phyloP scores from a whole-genome alignment of 176 grass and related monocot genomes.

The Oryza brachyantha region DNA sequence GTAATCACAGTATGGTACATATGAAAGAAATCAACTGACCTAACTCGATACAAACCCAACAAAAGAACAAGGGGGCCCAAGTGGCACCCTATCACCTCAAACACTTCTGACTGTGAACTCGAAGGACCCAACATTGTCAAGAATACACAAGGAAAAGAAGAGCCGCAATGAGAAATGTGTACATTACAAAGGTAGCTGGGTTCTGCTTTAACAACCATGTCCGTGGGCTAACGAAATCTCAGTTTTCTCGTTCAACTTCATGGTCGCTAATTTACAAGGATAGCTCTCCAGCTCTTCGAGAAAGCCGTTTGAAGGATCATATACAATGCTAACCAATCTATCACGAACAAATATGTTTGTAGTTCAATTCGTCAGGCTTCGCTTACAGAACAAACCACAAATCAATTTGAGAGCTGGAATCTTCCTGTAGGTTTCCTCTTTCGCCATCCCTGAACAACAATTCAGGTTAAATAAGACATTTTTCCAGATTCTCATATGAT shows the following conservation, averaged over 20 bases:
- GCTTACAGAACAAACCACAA: slow-evolving; percentile 24
- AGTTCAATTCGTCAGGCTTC: slow-evolving; percentile 29
- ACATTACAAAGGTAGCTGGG: slow-evolving; percentile 12
- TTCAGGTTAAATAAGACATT: neutral
- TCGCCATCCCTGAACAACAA: slow-evolving; percentile 72
- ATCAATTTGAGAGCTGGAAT: slow-evolving; percentile 80
- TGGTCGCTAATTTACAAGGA: slow-evolving; percentile 39
- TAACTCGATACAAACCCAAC: neutral
- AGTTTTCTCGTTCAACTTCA: slow-evolving; percentile 20
- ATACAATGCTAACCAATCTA: slow-evolving; percentile 45
- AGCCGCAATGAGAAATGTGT: slow-evolving; percentile 23
- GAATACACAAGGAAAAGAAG: slow-evolving; percentile 36
- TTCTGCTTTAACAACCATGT: slow-evolving; percentile 34
- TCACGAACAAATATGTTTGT: slow-evolving; percentile 28
- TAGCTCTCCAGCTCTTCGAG: slow-evolving; percentile 6
- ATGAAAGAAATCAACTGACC: slow-evolving; percentile 20
- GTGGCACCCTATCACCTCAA: slow-evolving; percentile 12
- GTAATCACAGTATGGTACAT: slow-evolving; percentile 43
- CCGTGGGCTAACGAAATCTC: slow-evolving; percentile 1
- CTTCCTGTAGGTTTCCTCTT: slow-evolving; percentile 83
- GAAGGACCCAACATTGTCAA: slow-evolving; percentile 7
- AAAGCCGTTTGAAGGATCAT: slow-evolving; percentile 34
- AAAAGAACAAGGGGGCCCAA: neutral
- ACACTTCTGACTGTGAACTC: slow-evolving; percentile 17
- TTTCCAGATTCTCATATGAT: neutral